These are phyloP conservation scores for Ceratonia siliqua DNA, from an alignment of 306 rosid species.

Conservation along the genomic window DNA sequence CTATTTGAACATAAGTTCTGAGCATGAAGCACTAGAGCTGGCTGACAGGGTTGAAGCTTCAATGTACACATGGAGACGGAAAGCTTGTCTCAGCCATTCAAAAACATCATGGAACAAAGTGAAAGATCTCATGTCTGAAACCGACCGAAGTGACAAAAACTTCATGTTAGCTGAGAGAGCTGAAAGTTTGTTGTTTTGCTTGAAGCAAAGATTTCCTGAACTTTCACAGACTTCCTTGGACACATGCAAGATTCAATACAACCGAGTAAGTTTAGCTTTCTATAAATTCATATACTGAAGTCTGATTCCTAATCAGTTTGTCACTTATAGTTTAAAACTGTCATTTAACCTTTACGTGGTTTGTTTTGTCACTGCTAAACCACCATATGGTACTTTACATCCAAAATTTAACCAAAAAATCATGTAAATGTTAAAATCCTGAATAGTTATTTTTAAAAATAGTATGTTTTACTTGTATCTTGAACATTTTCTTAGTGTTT, in stretches of 20 bases:
- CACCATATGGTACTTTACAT: too few relatives aligned
- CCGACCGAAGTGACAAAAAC: conserved; percentile 69
- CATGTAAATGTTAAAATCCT: too few relatives aligned
- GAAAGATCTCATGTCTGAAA: conserved; percentile 76
- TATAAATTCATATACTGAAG: neutral
- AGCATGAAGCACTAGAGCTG: conserved; percentile 90
- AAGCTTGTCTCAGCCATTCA: conserved; percentile 80
- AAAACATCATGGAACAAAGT: conserved; percentile 88
- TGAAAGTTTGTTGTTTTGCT: conserved; percentile 60
- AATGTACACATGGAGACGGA: conserved; percentile 93
- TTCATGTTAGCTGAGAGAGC: conserved; percentile 85
- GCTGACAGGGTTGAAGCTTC: conserved; percentile 92
- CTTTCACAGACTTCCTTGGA: conserved; percentile 94
- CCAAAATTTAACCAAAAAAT: too few relatives aligned
- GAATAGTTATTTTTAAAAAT: too few relatives aligned
- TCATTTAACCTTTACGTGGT: too few relatives aligned
- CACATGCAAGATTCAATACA: conserved; percentile 87
- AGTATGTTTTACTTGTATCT: too few relatives aligned
- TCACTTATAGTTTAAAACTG: too few relatives aligned
- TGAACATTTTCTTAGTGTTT: too few relatives aligned
- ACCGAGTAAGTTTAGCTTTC: conserved; percentile 47
- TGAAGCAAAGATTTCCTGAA: conserved; percentile 93
- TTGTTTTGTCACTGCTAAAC: too few relatives aligned
- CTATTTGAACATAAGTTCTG: conserved; percentile 67
- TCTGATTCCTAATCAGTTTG: too few relatives aligned